A percentile compares a stretch with the other conserved stretches of the same genome.
Evolutionary conservation across 2,329 filamentous ascomycete species (phyloP).

Genomic region (Arthroderma sp.): DNA sequence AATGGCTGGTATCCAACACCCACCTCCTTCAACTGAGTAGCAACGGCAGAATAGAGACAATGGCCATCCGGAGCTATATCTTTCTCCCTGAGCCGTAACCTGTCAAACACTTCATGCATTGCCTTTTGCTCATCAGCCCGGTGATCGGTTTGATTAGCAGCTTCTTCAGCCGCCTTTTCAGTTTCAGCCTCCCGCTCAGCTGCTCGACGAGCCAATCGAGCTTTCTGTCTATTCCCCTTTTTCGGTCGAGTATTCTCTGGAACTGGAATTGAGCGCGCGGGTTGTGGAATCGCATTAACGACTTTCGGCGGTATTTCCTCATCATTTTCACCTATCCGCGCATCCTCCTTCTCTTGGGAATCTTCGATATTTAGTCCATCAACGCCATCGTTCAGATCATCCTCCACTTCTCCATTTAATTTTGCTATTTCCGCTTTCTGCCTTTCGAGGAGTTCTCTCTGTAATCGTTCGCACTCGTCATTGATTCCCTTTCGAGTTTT

Average conservation of each 20-base stretch:
- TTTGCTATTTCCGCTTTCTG: slow-evolving; percentile 40
- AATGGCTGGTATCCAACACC: slow-evolving; percentile 20
- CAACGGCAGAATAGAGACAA: slow-evolving; percentile 84
- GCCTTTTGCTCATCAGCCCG: slow-evolving; percentile 54
- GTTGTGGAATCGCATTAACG: neutral
- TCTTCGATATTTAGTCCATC: slow-evolving; percentile 21
- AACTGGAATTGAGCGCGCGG: slow-evolving; percentile 1
- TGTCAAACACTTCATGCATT: slow-evolving; percentile 55
- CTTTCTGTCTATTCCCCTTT: slow-evolving; percentile 85
- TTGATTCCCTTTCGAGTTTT: slow-evolving; percentile 57
- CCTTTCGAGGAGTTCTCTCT: slow-evolving; percentile 41
- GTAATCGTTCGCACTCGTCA: slow-evolving; percentile 48
- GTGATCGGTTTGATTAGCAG: slow-evolving; percentile 58
- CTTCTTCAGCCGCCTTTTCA: slow-evolving; percentile 59
- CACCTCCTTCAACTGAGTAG: slow-evolving; percentile 58
- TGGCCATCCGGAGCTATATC: slow-evolving; percentile 84
- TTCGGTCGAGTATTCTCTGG: slow-evolving; percentile 28
- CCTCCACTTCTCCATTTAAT: slow-evolving; percentile 25
- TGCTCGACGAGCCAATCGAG: slow-evolving; percentile 73
- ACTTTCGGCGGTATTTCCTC: slow-evolving; percentile 4
- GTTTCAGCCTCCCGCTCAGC: slow-evolving; percentile 66
- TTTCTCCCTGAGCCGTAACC: slow-evolving; percentile 54
- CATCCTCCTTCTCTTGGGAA: slow-evolving; percentile 3
- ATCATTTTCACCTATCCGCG: neutral
- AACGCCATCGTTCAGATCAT: slow-evolving; percentile 12